Conservation (phyloP, 495 filamentous ascomycete genomes). For the Penicillium crystallinum region DNA sequence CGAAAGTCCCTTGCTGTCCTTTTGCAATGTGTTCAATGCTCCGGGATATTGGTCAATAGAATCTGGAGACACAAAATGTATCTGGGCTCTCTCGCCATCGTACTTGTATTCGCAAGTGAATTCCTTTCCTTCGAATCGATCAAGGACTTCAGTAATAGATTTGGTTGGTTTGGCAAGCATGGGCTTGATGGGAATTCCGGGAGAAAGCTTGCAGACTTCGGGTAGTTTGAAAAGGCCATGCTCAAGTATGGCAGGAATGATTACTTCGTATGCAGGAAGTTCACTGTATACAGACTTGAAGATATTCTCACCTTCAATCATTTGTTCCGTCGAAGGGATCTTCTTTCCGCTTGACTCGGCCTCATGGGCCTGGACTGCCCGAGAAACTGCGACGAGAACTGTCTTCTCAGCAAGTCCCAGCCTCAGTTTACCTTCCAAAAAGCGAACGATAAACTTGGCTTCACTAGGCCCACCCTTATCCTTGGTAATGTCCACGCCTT, state of each 20-base stretch:
- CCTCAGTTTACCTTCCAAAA: slow-evolving; percentile 88
- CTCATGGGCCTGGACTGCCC: slow-evolving; percentile 82
- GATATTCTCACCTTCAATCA: slow-evolving; percentile 76
- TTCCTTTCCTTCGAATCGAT: slow-evolving; percentile 90
- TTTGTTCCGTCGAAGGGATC: slow-evolving; percentile 62
- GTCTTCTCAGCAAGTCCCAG: slow-evolving; percentile 90
- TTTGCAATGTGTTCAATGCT: slow-evolving; percentile 33
- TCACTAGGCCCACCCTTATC: slow-evolving; percentile 93
- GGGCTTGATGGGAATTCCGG: slow-evolving; percentile 92
- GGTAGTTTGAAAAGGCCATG: slow-evolving; percentile 77
- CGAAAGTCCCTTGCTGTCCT: slow-evolving; percentile 61
- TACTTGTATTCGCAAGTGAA: slow-evolving; percentile 99
- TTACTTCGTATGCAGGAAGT: slow-evolving; percentile 90
- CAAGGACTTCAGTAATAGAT: slow-evolving; percentile 96
- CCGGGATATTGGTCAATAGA: slow-evolving; percentile 59
- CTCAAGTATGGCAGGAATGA: slow-evolving; percentile 82
- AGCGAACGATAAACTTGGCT: slow-evolving; percentile 87
- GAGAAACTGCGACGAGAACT: slow-evolving; percentile 79
- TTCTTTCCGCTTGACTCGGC: slow-evolving; percentile 59
- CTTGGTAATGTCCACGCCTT: slow-evolving; percentile 77
- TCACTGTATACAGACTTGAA: slow-evolving; percentile 93
- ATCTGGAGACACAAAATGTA: slow-evolving; percentile 90
- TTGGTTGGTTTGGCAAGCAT: slow-evolving; percentile 99
- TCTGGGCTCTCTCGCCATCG: slow-evolving; percentile 93
- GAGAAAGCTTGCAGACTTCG: slow-evolving; percentile 85